phyloP scores from a whole-genome alignment of 805 yeast genomes.

The Lachancea fermentati region DNA sequence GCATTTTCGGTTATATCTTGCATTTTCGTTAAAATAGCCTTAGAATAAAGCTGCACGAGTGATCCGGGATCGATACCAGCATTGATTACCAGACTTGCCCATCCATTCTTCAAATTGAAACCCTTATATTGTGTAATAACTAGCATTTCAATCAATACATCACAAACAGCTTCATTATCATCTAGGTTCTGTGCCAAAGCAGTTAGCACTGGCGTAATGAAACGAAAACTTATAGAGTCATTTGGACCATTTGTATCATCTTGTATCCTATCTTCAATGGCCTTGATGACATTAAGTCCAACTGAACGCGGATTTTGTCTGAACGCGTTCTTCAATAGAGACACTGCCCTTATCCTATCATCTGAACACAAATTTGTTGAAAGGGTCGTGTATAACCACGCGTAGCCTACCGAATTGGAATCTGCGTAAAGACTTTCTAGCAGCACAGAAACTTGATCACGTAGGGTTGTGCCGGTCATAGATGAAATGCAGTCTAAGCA shows the following conservation, averaged over 20 bases:
- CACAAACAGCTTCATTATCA: constrained; percentile 23
- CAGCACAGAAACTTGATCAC: constrained; percentile 9
- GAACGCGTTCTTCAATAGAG: constrained; percentile 32
- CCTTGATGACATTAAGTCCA: constrained; percentile 40
- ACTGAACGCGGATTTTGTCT: constrained; percentile 34
- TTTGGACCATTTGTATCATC: constrained; percentile 15
- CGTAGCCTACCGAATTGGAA: constrained; percentile 34
- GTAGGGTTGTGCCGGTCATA: constrained; percentile 4
- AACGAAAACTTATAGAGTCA: constrained; percentile 25
- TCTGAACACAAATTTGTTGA: constrained; percentile 37
- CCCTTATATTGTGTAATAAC: constrained; percentile 40
- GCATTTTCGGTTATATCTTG: constrained; percentile 17
- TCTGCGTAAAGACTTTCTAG: constrained; percentile 13
- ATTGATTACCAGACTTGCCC: constrained; percentile 72
- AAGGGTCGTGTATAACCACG: constrained; percentile 44
- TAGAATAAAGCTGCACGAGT: constrained; percentile 37
- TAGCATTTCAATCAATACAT: constrained; percentile 37
- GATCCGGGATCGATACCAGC: constrained; percentile 60
- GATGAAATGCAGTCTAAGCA: constrained; percentile 17
- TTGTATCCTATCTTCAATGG: constrained; percentile 32
- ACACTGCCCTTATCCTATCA: constrained; percentile 34
- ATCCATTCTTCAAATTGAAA: constrained; percentile 45
- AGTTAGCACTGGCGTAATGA: constrained; percentile 35
- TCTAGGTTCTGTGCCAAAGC: constrained; percentile 33
- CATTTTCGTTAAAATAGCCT: constrained; percentile 18